Conservation (phyloP, 345 rosid genomes). For the Aegle marmelos region DNA sequence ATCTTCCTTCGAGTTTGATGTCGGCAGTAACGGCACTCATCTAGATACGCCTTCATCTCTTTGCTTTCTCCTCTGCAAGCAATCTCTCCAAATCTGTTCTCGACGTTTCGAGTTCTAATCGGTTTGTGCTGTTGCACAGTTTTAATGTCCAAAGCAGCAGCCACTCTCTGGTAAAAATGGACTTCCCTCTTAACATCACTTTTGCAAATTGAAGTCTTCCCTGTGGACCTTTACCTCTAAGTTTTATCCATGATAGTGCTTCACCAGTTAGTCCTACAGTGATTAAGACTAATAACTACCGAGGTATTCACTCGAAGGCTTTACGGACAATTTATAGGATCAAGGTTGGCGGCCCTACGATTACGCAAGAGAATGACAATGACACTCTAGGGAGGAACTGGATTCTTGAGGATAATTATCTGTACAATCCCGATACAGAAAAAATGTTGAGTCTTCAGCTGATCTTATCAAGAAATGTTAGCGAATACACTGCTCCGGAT, state of each 20-base stretch:
- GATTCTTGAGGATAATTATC: conserved; percentile 35
- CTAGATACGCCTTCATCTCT: conserved; percentile 48
- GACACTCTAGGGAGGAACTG: conserved; percentile 45
- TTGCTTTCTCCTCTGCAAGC: conserved; percentile 12
- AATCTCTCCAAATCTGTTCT: conserved; percentile 38
- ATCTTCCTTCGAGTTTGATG: conserved; percentile 34
- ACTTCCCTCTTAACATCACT: conserved; percentile 38
- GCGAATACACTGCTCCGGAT: conserved; percentile 37
- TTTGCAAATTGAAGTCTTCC: conserved; percentile 45
- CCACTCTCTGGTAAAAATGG: conserved; percentile 26
- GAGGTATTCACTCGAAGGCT: conserved; percentile 19
- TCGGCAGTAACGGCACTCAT: conserved; percentile 26
- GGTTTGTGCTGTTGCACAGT: conserved; percentile 22
- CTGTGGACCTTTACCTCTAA: conserved; percentile 16
- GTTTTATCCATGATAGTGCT: conserved; percentile 18
- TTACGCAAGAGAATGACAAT: conserved; percentile 30
- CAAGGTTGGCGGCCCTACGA: conserved; percentile 40
- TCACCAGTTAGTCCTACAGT: conserved; percentile 1
- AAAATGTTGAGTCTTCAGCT: rapidly evolving
- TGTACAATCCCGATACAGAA: conserved; percentile 15
- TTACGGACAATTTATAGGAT: conserved; percentile 34
- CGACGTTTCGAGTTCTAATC: conserved; percentile 30
- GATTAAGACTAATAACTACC: not conserved
- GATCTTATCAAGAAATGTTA: not conserved
- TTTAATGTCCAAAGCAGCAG: conserved; percentile 20